phyloP scores from a whole-genome alignment of 1,284 basidiomycete species.

The Ganoderma meredithae region DNA sequence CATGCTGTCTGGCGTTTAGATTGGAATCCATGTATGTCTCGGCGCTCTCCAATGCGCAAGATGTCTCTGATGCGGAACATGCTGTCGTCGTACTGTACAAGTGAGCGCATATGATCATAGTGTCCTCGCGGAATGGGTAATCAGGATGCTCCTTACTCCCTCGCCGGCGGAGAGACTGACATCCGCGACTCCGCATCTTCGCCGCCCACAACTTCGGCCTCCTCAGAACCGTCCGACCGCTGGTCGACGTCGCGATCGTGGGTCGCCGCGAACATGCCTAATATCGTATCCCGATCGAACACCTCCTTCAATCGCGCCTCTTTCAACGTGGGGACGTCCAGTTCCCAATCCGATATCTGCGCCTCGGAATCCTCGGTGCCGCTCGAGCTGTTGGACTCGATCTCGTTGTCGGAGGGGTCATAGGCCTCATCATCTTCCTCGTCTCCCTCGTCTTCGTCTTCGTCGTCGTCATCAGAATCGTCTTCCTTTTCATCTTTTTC shows the following conservation, averaged over 20 bases:
- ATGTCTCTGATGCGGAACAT: background rate
- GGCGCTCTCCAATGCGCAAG: background rate
- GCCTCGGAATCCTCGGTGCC: slow-evolving; percentile 12
- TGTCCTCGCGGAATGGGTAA: background rate
- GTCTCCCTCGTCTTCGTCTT: slow-evolving; percentile 14
- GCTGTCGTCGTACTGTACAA: slow-evolving; percentile 8
- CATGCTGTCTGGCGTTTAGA: background rate
- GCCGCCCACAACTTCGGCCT: background rate
- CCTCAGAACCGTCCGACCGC: background rate
- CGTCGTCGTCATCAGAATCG: background rate
- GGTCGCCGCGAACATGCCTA: slow-evolving; percentile 14
- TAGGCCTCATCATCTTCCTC: background rate
- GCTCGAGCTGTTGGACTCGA: slow-evolving; percentile 2
- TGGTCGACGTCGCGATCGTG: background rate
- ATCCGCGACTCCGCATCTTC: slow-evolving; percentile 3
- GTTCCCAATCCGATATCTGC: slow-evolving; percentile 19
- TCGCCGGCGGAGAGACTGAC: background rate
- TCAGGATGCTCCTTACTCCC: background rate
- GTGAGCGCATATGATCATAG: background rate
- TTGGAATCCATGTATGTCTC: background rate
- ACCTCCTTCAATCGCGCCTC: slow-evolving; percentile 12
- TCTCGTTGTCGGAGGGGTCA: slow-evolving; percentile 5
- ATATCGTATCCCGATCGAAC: slow-evolving; percentile 13
- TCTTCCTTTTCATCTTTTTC: slow-evolving; percentile 4
- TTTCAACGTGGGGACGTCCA: background rate